Evolutionary conservation across 164 flowering plant species (phyloP), one percentile per base, ranked within the genome.

Genomic region (Magnolia sinica): DNA sequence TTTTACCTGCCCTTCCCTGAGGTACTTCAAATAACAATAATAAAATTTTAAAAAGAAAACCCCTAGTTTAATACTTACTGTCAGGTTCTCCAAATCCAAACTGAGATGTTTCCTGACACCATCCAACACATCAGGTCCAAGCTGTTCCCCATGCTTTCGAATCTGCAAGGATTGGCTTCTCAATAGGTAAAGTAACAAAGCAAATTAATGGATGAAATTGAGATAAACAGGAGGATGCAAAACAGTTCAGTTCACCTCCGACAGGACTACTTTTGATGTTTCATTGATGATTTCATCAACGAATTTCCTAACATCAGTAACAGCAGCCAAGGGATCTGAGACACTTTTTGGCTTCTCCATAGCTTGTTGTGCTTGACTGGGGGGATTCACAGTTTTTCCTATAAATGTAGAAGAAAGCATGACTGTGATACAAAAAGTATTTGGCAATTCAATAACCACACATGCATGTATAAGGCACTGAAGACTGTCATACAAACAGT

Each of bases 281-380:
- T 84, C 91, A 22, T 88, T 82, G 27, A 96, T 77, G 74, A 96
- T 85, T 79, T 92, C 94, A 74, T 93, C 90, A 64, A 91, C 90
- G 76, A 90, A 88, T 70, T 82, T 83, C 69, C 79, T 85, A 37
- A 88, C 80, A 87, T 90, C 85, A 31, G 87, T 67, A 73, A 84
- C 82, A 29, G 83, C 61, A 76, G 76, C 76, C 7, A 85, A 70
- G 4, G 80, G 76, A 14, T 79, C 74, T n/a, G 51, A 74, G 11
- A 51, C 75, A 50, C 20, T 77, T 19, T 74, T 67, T 6, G 86
- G 76, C 72, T 84, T 87, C 27, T 77, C 84, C 83, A 85, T 86
- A 16, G 20, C 76, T 75, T 74, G 80, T 80, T 80, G 81, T 2
- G 74, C 79, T 58, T 68, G 80, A 74, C 72, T 82, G n/a, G 89